phyloP scores from a whole-genome alignment of 2,329 filamentous ascomycete species.

The Exserohilum turcica region DNA sequence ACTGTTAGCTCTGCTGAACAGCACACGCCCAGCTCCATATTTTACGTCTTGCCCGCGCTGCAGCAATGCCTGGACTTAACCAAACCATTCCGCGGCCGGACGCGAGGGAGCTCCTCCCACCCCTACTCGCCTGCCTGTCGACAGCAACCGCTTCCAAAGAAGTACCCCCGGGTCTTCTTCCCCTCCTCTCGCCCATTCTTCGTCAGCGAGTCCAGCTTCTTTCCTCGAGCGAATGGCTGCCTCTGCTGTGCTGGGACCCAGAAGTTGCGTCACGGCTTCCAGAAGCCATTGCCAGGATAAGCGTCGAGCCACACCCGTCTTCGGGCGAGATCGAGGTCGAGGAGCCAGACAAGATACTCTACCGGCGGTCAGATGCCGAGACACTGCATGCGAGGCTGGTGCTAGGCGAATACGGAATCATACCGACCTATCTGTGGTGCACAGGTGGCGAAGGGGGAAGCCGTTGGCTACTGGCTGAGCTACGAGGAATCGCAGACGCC shows the following conservation, averaged over 20 bases:
- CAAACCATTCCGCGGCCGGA: constrained; percentile 61
- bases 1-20: not conserved
- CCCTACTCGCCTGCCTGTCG: constrained; percentile 67
- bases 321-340: constrained; percentile 80
- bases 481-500: constrained; percentile 62
- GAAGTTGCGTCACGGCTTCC: constrained; percentile 63
- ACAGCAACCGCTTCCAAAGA: constrained; percentile 63
- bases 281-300: constrained; percentile 65
- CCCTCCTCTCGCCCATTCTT: constrained; percentile 66
- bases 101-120: constrained; percentile 62
- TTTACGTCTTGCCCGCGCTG: not conserved
- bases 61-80: constrained; percentile 52
- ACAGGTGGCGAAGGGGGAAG: constrained; percentile 66
- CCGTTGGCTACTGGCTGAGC: constrained; percentile 75
- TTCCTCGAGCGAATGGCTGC: constrained; percentile 70
- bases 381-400: constrained; percentile 72
- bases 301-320: constrained; percentile 78
- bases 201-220: constrained; percentile 68
- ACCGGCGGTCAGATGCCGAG: constrained; percentile 73
- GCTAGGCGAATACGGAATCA: constrained; percentile 65
- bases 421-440: constrained; percentile 72
- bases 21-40: not conserved
- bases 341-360: constrained; percentile 66
- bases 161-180: constrained; percentile 65
- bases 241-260: constrained; percentile 71